These are phyloP conservation scores for Leccinum variicolor DNA, from an alignment of 768 basidiomycete genomes.

Conservation along the genomic window DNA sequence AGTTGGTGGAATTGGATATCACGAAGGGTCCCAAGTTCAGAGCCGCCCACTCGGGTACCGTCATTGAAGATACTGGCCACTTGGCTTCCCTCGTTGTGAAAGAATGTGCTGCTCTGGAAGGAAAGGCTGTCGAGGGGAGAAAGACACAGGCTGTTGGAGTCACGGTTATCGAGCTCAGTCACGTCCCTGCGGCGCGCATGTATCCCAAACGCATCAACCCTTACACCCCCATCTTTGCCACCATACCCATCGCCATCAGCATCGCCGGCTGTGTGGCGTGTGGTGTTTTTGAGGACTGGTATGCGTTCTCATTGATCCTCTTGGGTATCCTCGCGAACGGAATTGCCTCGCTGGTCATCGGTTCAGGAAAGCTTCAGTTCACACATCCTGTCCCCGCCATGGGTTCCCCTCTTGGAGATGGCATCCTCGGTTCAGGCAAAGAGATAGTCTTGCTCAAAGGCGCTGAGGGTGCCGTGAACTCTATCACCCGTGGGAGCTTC, in stretches of 20 bases:
- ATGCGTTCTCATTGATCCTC: conserved; percentile 32
- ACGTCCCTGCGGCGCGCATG: conserved; percentile 18
- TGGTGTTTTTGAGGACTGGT: conserved; percentile 33
- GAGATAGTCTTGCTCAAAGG: conserved; percentile 31
- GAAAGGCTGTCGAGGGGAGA: conserved; percentile 21
- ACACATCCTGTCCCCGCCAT: conserved; percentile 24
- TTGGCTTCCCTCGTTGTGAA: conserved; percentile 29
- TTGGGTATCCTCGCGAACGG: conserved; percentile 32
- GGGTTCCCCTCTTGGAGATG: conserved; percentile 29
- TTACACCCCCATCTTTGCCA: conserved; percentile 25
- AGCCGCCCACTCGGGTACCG: conserved; percentile 32
- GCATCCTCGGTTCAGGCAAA: conserved; percentile 20
- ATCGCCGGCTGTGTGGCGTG: conserved; percentile 26
- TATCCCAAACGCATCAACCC: conserved; percentile 17
- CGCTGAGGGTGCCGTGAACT: conserved; percentile 29
- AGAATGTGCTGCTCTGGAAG: conserved; percentile 14
- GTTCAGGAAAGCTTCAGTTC: conserved; percentile 30
- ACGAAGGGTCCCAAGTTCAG: conserved; percentile 31
- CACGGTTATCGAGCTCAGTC: conserved; percentile 26
- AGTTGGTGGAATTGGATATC: conserved; percentile 31
- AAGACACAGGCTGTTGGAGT: conserved; percentile 23
- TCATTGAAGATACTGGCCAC: conserved; percentile 31
- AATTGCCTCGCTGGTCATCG: conserved; percentile 31
- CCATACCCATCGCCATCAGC: conserved; percentile 30
- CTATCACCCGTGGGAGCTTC: conserved; percentile 32